Conservation (phyloP, 805 yeast species). For the Saccharomycopsis fodiens region DNA sequence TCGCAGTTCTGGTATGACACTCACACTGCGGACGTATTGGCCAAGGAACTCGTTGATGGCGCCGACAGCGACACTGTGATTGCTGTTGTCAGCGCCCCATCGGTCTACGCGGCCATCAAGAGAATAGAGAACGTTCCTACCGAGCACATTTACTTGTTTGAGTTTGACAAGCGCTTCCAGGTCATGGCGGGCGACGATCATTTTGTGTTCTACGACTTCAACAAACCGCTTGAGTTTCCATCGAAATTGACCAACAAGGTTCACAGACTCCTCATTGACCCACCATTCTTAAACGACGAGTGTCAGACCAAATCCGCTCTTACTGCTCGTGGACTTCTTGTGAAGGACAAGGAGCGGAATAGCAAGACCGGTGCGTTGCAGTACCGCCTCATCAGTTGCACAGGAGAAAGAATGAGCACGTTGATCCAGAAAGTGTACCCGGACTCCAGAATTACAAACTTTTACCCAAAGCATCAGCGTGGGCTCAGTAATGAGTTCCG, state of each 20-base stretch:
- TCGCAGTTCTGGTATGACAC: conserved; percentile 90
- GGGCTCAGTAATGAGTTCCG: conserved; percentile 84
- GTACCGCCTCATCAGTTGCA: conserved; percentile 60
- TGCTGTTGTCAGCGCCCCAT: conserved; percentile 82
- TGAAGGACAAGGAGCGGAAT: conserved; percentile 27
- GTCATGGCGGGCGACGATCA: conserved; percentile 59
- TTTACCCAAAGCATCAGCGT: conserved; percentile 73
- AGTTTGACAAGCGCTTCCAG: conserved; percentile 71
- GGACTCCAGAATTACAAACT: conserved; percentile 54
- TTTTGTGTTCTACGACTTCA: conserved; percentile 71
- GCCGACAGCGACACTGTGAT: conserved; percentile 66
- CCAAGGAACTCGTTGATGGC: conserved; percentile 66
- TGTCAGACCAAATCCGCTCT: conserved; percentile 67
- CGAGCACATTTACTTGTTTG: conserved; percentile 60
- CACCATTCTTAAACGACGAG: conserved; percentile 77
- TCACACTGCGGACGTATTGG: conserved; percentile 59
- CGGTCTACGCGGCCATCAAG: conserved; percentile 78
- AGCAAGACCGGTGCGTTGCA: conserved; percentile 32
- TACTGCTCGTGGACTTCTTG: conserved; percentile 54
- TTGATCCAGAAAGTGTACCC: conserved; percentile 58
- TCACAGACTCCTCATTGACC: conserved; percentile 72
- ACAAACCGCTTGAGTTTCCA: conserved; percentile 57
- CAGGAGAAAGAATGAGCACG: conserved; percentile 82
- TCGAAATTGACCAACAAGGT: conserved; percentile 49
- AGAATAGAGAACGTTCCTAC: conserved; percentile 41